phyloP scores from a whole-genome alignment of 108 stramenopile genomes.

The Aureococcus anophagefferens region DNA sequence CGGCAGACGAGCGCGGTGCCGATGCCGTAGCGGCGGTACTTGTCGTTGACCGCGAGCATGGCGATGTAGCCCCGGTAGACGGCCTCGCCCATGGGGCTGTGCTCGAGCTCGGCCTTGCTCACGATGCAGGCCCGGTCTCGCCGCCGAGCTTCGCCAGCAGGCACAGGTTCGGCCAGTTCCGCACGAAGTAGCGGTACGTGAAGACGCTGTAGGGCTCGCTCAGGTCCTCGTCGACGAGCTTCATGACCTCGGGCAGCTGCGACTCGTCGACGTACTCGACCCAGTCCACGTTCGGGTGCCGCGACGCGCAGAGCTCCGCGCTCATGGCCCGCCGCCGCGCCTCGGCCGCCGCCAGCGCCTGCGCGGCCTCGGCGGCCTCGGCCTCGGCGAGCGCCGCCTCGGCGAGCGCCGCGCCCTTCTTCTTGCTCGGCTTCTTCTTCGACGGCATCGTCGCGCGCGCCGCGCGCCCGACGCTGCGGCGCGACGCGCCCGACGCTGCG shows the following conservation, averaged over 20 bases:
- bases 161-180: slow-evolving; percentile 47
- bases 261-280: slow-evolving; percentile 8
- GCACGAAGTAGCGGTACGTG: slow-evolving; percentile 56
- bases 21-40: slow-evolving; percentile 10
- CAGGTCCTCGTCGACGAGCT: slow-evolving; percentile 45
- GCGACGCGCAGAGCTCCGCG: neutral
- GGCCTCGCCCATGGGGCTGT: slow-evolving; percentile 9
- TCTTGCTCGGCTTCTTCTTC: too few relatives aligned
- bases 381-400: too few relatives aligned
- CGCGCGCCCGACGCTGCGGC: too few relatives aligned
- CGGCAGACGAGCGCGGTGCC: slow-evolving; percentile 31
- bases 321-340: too few relatives aligned
- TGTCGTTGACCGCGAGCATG: slow-evolving; percentile 48
- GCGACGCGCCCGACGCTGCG: too few relatives aligned
- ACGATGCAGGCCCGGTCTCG: slow-evolving; percentile 18
- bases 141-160: slow-evolving; percentile 29
- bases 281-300: neutral
- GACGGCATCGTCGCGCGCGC: too few relatives aligned
- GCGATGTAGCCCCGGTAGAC: slow-evolving; percentile 41
- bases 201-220: slow-evolving; percentile 57
- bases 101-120: slow-evolving; percentile 38
- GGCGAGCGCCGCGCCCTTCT: too few relatives aligned
- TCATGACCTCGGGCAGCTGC: slow-evolving; percentile 27
- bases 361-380: too few relatives aligned
- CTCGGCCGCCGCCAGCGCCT: too few relatives aligned